Base-by-base conservation (phyloP, 2,329 filamentous ascomycete genomes). In the Capronia epimyces region DNA sequence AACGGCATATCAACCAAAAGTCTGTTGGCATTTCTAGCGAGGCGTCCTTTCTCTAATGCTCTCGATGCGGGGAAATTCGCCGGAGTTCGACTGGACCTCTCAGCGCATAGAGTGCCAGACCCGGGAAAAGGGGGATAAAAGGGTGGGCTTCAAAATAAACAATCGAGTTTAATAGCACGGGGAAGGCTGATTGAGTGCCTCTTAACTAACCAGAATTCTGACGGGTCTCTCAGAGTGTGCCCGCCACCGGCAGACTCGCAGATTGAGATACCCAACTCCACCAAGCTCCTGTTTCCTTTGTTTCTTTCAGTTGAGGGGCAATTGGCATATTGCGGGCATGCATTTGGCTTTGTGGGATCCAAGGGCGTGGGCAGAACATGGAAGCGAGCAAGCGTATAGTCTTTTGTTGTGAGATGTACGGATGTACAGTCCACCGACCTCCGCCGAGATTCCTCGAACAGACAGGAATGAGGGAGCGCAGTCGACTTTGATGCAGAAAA, bases 11-110 rank as follows among this genome's bases (percentile, higher is more conserved):
- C 21, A 44, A 39, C 20, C 31, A 57, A 57, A 51, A 56, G 46
- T 57, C 42, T 49, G 34, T 54, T 46, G 54, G 50, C 48, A 49
- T 54, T 45, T 49, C 50, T 47, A 56, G 53, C 53, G 53, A 46
- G 53, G 46, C 53, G 46, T 56, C 46, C 41, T 27, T 49, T 37
- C 21, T 44, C 29, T 48, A 34, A 42, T 51, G 36, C 43, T 47
- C 15, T 50, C 32, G 43, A 53, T 48, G 50, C 50, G 25, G 36
- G 50, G 43, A 25, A 20, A 42, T 29, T 40, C 43, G 45, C 46
- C 46, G 15, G 40, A 51, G 44, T 44, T 39, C 49, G 36, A 34
- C 39, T 29, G 47, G 43, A 48, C 39, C 37, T 45, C 43, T 48
- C 34, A 20, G 25, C 39, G 42, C 43, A 46, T 46, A 36, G 43